phyloP scores from a whole-genome alignment of 2,329 filamentous ascomycete genomes.

The Epichloe sibirici region DNA sequence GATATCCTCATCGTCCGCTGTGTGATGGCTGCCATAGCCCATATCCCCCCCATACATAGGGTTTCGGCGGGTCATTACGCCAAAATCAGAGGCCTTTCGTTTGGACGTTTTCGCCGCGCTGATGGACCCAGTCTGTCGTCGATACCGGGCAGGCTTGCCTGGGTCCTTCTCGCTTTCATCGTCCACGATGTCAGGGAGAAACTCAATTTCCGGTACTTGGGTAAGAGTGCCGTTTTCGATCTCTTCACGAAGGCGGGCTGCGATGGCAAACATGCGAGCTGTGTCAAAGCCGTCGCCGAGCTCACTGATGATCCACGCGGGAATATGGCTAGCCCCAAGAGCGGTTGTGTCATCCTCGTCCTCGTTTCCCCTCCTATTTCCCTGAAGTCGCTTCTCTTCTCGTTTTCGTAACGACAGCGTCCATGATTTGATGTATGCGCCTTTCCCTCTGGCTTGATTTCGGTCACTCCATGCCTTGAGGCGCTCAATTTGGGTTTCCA shows the following conservation, averaged over 20 bases:
- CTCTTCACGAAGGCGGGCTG: conserved; percentile 31
- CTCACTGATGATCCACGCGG: conserved; percentile 35
- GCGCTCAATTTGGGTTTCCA: conserved; percentile 48
- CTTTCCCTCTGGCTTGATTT: conserved; percentile 25
- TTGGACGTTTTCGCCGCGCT: conserved; percentile 12
- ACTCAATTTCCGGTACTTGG: conserved; percentile 46
- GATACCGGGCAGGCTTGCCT: conserved; percentile 12
- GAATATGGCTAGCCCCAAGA: conserved; percentile 28
- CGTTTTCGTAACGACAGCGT: conserved; percentile 51
- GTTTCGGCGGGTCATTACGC: conserved; percentile 2
- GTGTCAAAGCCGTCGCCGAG: conserved; percentile 37
- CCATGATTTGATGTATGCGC: conserved; percentile 35
- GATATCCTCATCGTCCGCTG: conserved; percentile 6
- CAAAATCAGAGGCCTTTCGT: conserved; percentile 12
- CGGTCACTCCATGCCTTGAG: conserved; percentile 50
- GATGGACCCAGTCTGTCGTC: conserved; percentile 10
- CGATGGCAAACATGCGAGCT: conserved; percentile 33
- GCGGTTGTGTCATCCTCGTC: conserved; percentile 17
- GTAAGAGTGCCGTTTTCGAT: conserved; percentile 29
- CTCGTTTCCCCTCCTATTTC: conserved; percentile 19
- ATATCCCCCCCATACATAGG: neutral
- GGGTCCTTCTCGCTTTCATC: conserved; percentile 20
- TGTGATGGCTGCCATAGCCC: conserved; percentile 1
- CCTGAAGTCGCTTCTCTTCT: conserved; percentile 42
- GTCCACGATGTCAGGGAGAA: conserved; percentile 40